These are phyloP conservation scores for Nidularia sp. DNA, from an alignment of 768 basidiomycete genomes.

Conservation along the genomic window DNA sequence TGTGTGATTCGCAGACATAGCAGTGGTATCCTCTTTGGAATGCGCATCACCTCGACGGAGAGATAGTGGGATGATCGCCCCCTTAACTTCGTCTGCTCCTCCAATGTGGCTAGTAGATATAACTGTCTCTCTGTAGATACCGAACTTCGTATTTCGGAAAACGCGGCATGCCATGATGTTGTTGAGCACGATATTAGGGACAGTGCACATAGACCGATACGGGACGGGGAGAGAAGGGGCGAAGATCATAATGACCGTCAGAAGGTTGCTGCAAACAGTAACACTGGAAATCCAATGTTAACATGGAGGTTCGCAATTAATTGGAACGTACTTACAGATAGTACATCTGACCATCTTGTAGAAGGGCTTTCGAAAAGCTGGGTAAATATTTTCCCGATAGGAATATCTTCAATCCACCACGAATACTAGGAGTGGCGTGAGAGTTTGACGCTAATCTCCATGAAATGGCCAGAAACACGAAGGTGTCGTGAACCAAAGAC, in stretches of 20 bases:
- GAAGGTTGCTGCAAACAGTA: neutral
- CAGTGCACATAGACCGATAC: neutral
- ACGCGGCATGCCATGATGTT: constrained; percentile 8
- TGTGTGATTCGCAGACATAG: no score
- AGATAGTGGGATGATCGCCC: no score
- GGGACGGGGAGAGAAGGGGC: neutral
- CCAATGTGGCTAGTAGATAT: no score
- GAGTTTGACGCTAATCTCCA: no score
- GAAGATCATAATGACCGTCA: neutral
- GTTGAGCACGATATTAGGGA: neutral
- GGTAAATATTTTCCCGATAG: neutral
- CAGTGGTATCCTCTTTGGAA: no score
- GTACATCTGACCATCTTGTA: neutral
- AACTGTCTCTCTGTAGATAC: no score
- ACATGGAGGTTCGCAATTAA: neutral
- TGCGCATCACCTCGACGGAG: no score
- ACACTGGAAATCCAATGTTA: neutral
- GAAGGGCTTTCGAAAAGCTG: neutral
- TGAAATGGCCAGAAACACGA: neutral
- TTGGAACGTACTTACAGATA: neutral
- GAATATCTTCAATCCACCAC: neutral
- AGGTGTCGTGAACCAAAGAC: neutral
- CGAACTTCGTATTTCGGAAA: constrained; percentile 7
- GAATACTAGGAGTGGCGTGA: neutral
- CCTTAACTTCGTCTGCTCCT: no score